Conservation (phyloP, 768 basidiomycete genomes). For the Nidularia sp. region DNA sequence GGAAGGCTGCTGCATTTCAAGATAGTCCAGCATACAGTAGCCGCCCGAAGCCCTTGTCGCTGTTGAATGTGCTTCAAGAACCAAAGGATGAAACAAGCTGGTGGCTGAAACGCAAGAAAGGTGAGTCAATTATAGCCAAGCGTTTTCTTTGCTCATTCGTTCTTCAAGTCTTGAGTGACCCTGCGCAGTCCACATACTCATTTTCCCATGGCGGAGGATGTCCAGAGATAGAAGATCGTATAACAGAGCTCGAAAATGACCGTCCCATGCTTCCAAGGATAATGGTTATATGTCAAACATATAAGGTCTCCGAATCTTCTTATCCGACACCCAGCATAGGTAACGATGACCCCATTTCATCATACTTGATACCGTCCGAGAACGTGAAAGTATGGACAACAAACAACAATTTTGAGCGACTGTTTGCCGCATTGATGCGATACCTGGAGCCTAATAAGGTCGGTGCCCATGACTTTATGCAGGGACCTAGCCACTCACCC, state of each 20-base stretch:
- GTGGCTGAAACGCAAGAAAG: slow-evolving; percentile 76
- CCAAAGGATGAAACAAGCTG: slow-evolving; percentile 70
- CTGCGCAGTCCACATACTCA: no score
- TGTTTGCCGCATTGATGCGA: slow-evolving; percentile 62
- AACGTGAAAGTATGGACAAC: slow-evolving; percentile 68
- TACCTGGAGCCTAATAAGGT: slow-evolving; percentile 67
- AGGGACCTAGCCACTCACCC: slow-evolving; percentile 2
- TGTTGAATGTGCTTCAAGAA: slow-evolving; percentile 68
- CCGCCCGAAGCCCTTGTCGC: slow-evolving; percentile 38
- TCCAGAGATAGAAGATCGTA: no score
- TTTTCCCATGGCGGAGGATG: no score
- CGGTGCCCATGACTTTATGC: slow-evolving; percentile 11
- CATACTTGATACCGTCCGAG: slow-evolving; percentile 37
- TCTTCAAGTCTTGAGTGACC: no score
- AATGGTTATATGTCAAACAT: slow-evolving; percentile 56
- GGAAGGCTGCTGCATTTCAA: slow-evolving; percentile 73
- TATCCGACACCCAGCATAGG: slow-evolving; percentile 48
- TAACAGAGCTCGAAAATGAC: slow-evolving; percentile 38
- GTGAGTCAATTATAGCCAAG: slow-evolving; percentile 42
- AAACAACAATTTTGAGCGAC: slow-evolving; percentile 62
- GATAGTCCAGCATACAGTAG: slow-evolving; percentile 70
- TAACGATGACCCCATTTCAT: slow-evolving; percentile 42
- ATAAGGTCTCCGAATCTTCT: slow-evolving; percentile 49
- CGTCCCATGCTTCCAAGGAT: slow-evolving; percentile 58
- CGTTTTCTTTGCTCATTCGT: no score